Evolutionary conservation across 352 stramenopile species (phyloP), one percentile per base, ranked within the genome.

Genomic region (Phytophthora hybrid): DNA sequence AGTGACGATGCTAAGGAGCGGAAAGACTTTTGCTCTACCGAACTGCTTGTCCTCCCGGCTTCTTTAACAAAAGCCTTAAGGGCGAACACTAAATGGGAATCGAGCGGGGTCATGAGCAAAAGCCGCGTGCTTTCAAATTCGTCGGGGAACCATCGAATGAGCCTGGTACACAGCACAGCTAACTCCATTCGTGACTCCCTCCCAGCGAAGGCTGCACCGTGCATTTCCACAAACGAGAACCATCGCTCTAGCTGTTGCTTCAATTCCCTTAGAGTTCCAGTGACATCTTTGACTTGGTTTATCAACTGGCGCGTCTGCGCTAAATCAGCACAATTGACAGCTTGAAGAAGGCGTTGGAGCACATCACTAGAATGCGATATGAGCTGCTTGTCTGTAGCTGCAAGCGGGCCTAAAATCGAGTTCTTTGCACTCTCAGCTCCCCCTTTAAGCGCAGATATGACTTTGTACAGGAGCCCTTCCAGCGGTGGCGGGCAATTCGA

Each of bases 71-170:
- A 81, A 14, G 66, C 52, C 67, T 76, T 79, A 13, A 85, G 54
- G 8, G 73, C 53, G 7, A 68, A 71, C 19, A 81, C 57, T 18
- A 90, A 56, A n/a, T 78, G 74, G 18, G 65, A 59, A 53, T 87
- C 70, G 9, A 85, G 63, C 5, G 69, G 66, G 10, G 59, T 80
- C 73, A 80, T 72, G 4, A 83, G 51, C 47, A 80, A 47, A 39
- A 59, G 62, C 11, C 59, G 67, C 56, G 83, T 63, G 18, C 59
- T 74, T 52, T 58, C 66, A 54, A 71, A 80, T 11, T 87, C 70
- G 23, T 77, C 58, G 18, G 82, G 80, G 54, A 86, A 80, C 82
- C 82, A 90, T 57, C 73, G 79, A 23, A 83, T 75, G 4, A 90
- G 73, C 9, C 79, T 74, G 13, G 63, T 85, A 63, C 76, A 84